phyloP scores from a whole-genome alignment of 192 early-diverging fungal species.

The Phycomyces blakesleeanus region DNA sequence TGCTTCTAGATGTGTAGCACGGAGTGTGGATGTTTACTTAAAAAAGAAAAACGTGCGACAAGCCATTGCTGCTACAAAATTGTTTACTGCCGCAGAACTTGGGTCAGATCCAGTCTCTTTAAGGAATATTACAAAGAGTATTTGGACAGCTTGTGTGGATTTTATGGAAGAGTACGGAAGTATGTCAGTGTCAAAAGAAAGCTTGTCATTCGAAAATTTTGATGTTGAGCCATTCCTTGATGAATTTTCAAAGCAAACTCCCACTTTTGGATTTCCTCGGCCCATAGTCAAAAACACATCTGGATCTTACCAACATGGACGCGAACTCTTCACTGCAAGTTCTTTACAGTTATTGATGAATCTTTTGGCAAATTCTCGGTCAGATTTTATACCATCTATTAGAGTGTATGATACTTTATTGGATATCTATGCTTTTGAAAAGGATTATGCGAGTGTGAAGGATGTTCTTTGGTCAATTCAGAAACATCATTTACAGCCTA shows the following conservation, averaged over 20 bases:
- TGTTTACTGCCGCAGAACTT: not conserved
- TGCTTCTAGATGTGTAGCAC: not conserved
- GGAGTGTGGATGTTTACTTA: not conserved
- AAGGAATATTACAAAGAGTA: not conserved
- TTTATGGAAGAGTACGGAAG: not conserved
- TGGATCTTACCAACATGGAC: too few species aligned
- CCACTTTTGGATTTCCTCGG: too few species aligned
- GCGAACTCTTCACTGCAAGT: too few species aligned
- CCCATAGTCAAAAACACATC: too few species aligned
- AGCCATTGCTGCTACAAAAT: not conserved
- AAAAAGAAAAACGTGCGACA: not conserved
- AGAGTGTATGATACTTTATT: not conserved
- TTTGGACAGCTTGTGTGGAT: not conserved
- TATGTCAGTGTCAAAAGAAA: not conserved
- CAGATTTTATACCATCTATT: too few species aligned
- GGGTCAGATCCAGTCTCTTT: not conserved
- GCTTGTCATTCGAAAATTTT: not conserved
- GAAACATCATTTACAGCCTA: not conserved
- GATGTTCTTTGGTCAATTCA: conserved; percentile 1
- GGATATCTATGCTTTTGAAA: conserved; percentile 1
- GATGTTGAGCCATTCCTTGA: not conserved
- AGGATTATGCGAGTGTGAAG: conserved; percentile 6
- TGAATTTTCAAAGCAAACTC: not conserved
- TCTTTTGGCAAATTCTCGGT: too few species aligned
- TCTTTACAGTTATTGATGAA: too few species aligned